These are phyloP conservation scores for Phytophthora syringae DNA, from an alignment of 352 stramenopile species.

Conservation along the genomic window DNA sequence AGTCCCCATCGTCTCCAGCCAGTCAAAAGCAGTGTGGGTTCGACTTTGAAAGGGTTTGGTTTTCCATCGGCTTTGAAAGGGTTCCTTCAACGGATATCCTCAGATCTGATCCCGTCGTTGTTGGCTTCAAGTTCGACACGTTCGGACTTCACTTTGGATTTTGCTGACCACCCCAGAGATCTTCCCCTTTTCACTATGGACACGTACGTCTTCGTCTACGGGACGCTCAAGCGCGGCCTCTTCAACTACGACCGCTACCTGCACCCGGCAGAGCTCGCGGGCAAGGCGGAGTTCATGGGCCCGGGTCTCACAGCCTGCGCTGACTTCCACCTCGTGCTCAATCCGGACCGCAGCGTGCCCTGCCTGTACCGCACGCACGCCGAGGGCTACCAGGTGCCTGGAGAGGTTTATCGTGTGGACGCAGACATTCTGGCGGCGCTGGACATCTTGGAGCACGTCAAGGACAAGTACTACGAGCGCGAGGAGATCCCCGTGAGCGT, in stretches of 20 bases:
- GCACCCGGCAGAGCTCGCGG: conserved; percentile 40
- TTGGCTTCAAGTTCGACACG: conserved; percentile 1
- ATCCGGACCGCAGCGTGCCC: conserved; percentile 60
- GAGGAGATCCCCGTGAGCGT: conserved; percentile 67
- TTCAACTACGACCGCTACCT: conserved; percentile 81
- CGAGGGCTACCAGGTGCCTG: conserved; percentile 54
- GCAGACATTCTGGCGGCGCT: conserved; percentile 54
- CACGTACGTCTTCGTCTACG: conserved; percentile 78
- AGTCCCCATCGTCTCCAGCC: not conserved
- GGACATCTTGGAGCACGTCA: conserved; percentile 80
- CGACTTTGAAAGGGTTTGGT: too few relatives aligned
- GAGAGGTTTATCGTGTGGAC: conserved; percentile 74
- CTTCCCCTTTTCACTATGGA: conserved; percentile 30
- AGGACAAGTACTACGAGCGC: conserved; percentile 69
- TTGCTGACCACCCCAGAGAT: conserved; percentile 7
- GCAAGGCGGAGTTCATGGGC: conserved; percentile 62
- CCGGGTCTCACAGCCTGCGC: conserved; percentile 46
- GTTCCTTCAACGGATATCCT: not conserved
- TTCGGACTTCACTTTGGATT: conserved; percentile 13
- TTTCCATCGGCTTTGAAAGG: too few relatives aligned
- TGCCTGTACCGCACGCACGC: conserved; percentile 55
- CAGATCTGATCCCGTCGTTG: conserved; percentile 12
- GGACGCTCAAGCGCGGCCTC: conserved; percentile 76
- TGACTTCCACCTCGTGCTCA: conserved; percentile 67
- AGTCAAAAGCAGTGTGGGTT: conserved; percentile 7